phyloP scores from a whole-genome alignment of 352 stramenopile genomes.

The Phytophthora crassamura region DNA sequence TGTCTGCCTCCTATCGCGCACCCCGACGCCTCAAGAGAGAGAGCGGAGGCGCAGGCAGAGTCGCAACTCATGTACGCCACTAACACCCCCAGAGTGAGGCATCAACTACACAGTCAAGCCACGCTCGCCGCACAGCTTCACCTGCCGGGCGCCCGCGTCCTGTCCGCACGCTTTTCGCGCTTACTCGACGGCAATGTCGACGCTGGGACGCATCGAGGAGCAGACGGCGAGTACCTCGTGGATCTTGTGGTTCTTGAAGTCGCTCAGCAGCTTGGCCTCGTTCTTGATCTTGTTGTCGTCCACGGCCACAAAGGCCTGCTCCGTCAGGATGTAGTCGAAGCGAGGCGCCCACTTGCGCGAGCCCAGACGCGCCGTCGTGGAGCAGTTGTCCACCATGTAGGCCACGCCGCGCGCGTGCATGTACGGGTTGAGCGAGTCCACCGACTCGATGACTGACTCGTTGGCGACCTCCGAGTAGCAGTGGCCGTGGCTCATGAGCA shows the following conservation, averaged over 20 bases:
- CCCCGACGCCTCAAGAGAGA: constrained; percentile 10
- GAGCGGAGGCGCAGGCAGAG: constrained; percentile 8
- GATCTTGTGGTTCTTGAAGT: constrained; percentile 97
- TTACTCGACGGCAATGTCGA: constrained; percentile 95
- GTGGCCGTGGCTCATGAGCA: constrained; percentile 95
- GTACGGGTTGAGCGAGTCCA: constrained; percentile 98
- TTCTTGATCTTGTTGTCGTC: constrained; percentile 93
- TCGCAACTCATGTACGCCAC: constrained; percentile 20
- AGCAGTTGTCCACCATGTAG: constrained; percentile 99
- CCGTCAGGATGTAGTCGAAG: constrained; percentile 99
- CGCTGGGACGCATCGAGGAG: constrained; percentile 94
- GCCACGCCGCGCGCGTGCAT: constrained; percentile 98
- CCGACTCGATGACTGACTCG: constrained; percentile 98
- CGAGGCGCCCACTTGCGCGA: constrained; percentile 98
- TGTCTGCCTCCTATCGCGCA: constrained; percentile 8
- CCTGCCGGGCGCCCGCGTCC: not conserved
- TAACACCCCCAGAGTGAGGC: constrained; percentile 4
- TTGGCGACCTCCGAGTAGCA: constrained; percentile 99
- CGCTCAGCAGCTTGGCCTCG: constrained; percentile 89
- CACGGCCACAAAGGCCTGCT: constrained; percentile 96
- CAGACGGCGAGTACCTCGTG: constrained; percentile 97
- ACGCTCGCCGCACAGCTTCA: constrained; percentile 3
- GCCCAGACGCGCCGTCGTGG: constrained; percentile 97
- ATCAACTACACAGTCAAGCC: constrained; percentile 23
- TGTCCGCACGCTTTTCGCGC: constrained; percentile 6